Percentiles rank a stretch among this genome's conserved stretches.
phyloP scores from a whole-genome alignment of 768 basidiomycete species.

The Harrya chromipes region DNA sequence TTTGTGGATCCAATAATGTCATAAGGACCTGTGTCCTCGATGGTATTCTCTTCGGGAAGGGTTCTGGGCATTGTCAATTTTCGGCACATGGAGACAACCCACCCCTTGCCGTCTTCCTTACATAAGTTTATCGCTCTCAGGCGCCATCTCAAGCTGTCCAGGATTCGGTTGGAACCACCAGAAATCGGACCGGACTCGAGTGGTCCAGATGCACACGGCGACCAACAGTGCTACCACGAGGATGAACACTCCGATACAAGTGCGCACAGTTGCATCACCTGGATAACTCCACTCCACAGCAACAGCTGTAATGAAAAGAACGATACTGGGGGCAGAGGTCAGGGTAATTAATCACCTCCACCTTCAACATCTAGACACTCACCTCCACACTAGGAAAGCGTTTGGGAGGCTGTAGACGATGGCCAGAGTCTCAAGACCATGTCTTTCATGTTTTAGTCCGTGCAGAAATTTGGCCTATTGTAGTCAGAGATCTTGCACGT shows the following conservation, averaged over 20 bases:
- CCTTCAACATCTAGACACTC: slow-evolving; percentile 21
- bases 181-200: slow-evolving; percentile 8
- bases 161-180: slow-evolving; percentile 30
- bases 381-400: slow-evolving; percentile 60
- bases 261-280: slow-evolving; percentile 6
- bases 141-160: background rate
- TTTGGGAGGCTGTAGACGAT: slow-evolving; percentile 54
- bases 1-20: too few relatives aligned
- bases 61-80: too few relatives aligned
- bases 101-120: background rate
- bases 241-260: slow-evolving; percentile 32
- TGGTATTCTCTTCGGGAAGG: too few relatives aligned
- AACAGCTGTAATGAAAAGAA: slow-evolving; percentile 29
- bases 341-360: background rate
- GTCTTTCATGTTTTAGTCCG: slow-evolving; percentile 20
- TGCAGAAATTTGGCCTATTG: slow-evolving; percentile 15
- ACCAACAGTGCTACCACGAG: slow-evolving; percentile 32
- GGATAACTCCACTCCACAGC: slow-evolving; percentile 23
- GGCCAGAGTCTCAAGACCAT: slow-evolving; percentile 51
- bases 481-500: background rate
- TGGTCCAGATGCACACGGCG: slow-evolving; percentile 41
- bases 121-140: background rate
- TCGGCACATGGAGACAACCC: too few relatives aligned
- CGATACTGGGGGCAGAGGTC: slow-evolving; percentile 20
- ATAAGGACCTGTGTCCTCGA: too few relatives aligned